Conservation (phyloP, 1,139 yeast species). For the Suhomyces bribrorum region DNA sequence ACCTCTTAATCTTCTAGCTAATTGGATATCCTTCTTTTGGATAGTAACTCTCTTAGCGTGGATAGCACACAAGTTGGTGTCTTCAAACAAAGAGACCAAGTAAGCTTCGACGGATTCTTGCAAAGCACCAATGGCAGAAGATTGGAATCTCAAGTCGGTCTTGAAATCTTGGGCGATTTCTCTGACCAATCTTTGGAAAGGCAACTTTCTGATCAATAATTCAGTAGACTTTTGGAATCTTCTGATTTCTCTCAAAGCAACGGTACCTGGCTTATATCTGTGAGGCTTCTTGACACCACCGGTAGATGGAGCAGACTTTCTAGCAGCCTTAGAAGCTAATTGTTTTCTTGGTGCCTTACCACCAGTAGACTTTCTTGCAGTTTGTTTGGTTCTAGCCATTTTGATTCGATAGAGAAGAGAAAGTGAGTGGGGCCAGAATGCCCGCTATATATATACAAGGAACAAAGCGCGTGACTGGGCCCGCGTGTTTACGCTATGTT, state of each 20-base stretch:
- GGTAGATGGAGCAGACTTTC: constrained; percentile 96
- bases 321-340: constrained; percentile 98
- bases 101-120: constrained; percentile 99
- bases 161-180: constrained; percentile 98
- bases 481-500: constrained; percentile 3
- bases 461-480: not conserved
- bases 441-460: constrained; percentile 4
- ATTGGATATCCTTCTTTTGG: constrained; percentile 98
- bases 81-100: constrained; percentile 86
- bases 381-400: constrained; percentile 99
- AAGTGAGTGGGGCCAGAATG: not conserved
- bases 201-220: constrained; percentile 93
- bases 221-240: constrained; percentile 99
- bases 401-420: constrained; percentile 15
- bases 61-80: constrained; percentile 97
- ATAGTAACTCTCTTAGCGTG: constrained; percentile 99
- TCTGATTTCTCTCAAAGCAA: constrained; percentile 98
- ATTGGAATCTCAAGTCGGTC: constrained; percentile 97
- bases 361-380: constrained; percentile 98
- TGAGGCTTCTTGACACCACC: constrained; percentile 99
- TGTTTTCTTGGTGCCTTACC: constrained; percentile 99
- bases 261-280: constrained; percentile 99
- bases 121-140: constrained; percentile 97
- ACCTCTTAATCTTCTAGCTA: constrained; percentile 99
- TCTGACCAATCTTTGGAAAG: constrained; percentile 98